Conservation (phyloP, 2,329 filamentous ascomycete genomes). For the Alternaria sp. region DNA sequence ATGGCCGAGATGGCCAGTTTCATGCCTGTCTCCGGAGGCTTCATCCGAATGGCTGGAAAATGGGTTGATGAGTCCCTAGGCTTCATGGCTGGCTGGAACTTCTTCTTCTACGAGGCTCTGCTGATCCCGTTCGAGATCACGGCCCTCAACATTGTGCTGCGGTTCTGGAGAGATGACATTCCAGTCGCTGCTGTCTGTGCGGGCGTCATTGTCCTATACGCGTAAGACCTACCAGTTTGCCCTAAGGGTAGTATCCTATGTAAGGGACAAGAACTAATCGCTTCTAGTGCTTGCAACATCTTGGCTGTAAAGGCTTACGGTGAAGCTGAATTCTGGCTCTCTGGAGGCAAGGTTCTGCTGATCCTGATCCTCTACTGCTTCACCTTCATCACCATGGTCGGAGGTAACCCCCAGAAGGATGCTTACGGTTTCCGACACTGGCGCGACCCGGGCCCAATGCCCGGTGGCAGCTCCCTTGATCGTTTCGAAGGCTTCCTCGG, state of each 20-base stretch:
- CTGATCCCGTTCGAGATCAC: constrained; percentile 61
- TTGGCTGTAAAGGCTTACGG: constrained; percentile 56
- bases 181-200: constrained; percentile 50
- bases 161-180: constrained; percentile 55
- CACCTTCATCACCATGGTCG: constrained; percentile 55
- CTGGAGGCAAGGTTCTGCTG: constrained; percentile 54
- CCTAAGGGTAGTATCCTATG: not conserved
- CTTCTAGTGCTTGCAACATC: constrained; percentile 53
- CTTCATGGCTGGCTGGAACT: constrained; percentile 62
- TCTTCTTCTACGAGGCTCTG: constrained; percentile 59
- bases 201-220: constrained; percentile 52
- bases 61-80: constrained; percentile 71
- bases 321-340: constrained; percentile 55
- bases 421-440: constrained; percentile 55
- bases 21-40: constrained; percentile 68
- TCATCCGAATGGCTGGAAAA: constrained; percentile 68
- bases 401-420: constrained; percentile 53
- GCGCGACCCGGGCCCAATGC: constrained; percentile 46
- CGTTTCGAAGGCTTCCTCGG: constrained; percentile 49
- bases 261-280: constrained; percentile 16
- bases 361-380: constrained; percentile 55
- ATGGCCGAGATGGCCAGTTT: constrained; percentile 69
- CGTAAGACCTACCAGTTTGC: constrained; percentile 34
- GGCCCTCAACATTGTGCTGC: constrained; percentile 48
- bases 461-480: constrained; percentile 29